Base-by-base conservation (phyloP, 108 stramenopile species). In the Nannochloropsis salina region DNA sequence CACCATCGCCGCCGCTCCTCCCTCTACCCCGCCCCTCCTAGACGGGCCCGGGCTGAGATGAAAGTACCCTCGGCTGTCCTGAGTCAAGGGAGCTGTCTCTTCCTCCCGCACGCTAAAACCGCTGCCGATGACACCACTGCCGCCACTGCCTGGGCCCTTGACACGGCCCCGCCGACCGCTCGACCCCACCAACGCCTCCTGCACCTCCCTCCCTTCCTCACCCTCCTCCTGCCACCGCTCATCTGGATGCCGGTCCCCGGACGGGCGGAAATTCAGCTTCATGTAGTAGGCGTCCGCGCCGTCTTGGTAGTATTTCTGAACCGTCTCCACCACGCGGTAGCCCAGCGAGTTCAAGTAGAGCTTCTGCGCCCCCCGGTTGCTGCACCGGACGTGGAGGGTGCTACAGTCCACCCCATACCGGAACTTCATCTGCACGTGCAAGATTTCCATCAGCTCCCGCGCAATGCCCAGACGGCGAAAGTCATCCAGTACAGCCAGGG, bases 241-340 rank as follows among this genome's bases (percentile, higher is more conserved):
- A 31, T 31, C 31, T 31, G 31, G 31, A 31, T 31, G 31, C 31
- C 1, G 31, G 31, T 31, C 31, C 31, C 0, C 31, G 31, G 31
- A 31, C 31, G 31, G 31, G 31, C 31, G 85, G n/a, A 87, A 43
- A 9, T 45, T 41, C 12, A 79, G 79, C 18, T 79, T 45, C 86
- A 87, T 87, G n/a, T 83, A 31, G 74, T 82, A 83, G 79, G 86
- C 86, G 83, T 87, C 83, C 86, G 82, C 86, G 22, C 86, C 86
- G 41, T 87, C 86, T 1, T 43, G 79, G 82, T 88, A 88, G 82
- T 88, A 88, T 9, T 21, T 22, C 82, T 47, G n/a, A 10, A 74
- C 88, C 1, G 85, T 81, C 43, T 45, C 61, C 42, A 51, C 82
- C 0, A 88, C 88, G 45, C 45, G 80, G 82, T 88, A 88, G 45